Percentiles rank a stretch among this genome's conserved stretches.
Conservation (phyloP, 2,329 filamentous ascomycete genomes). For the Alternaria rosae region DNA sequence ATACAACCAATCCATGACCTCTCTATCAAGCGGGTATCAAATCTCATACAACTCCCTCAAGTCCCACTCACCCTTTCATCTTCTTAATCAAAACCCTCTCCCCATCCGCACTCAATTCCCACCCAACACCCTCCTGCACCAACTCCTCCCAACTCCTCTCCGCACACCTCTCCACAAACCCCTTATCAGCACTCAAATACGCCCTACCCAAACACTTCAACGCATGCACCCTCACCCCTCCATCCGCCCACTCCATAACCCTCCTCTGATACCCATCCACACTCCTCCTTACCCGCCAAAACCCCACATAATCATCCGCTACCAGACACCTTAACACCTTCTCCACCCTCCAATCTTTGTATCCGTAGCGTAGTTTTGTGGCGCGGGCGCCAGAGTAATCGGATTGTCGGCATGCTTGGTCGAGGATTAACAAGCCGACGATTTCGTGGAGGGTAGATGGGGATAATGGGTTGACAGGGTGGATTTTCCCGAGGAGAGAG, state of each 20-base stretch:
- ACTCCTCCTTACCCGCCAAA: slow-evolving; percentile 72
- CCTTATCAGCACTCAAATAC: slow-evolving; percentile 76
- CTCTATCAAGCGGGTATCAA: too few species aligned
- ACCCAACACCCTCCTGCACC: slow-evolving; percentile 77
- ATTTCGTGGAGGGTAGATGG: slow-evolving; percentile 79
- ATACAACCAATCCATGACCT: not conserved
- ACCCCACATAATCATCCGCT: slow-evolving; percentile 82
- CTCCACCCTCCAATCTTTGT: slow-evolving; percentile 74
- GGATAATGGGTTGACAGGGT: slow-evolving; percentile 72
- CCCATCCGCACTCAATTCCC: slow-evolving; percentile 73
- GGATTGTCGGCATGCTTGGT: slow-evolving; percentile 83
- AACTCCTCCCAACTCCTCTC: slow-evolving; percentile 77
- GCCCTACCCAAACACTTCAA: slow-evolving; percentile 86
- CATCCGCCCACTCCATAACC: slow-evolving; percentile 82
- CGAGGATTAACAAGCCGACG: slow-evolving; percentile 80
- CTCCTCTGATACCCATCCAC: slow-evolving; percentile 83
- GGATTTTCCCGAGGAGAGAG: slow-evolving; percentile 76
- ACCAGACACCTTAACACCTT: slow-evolving; percentile 73
- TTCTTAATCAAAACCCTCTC: slow-evolving; percentile 78
- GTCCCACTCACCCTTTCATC: slow-evolving; percentile 48
- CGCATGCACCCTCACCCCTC: slow-evolving; percentile 75
- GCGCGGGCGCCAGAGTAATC: slow-evolving; percentile 77
- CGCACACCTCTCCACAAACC: slow-evolving; percentile 73
- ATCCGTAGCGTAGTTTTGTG: slow-evolving; percentile 66
- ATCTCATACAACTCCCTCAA: slow-evolving; percentile 37